A percentile compares a stretch with the other conserved stretches of the same genome.
phyloP scores from a whole-genome alignment of 2,329 filamentous ascomycete genomes.

The Trichoderma aggressivum region DNA sequence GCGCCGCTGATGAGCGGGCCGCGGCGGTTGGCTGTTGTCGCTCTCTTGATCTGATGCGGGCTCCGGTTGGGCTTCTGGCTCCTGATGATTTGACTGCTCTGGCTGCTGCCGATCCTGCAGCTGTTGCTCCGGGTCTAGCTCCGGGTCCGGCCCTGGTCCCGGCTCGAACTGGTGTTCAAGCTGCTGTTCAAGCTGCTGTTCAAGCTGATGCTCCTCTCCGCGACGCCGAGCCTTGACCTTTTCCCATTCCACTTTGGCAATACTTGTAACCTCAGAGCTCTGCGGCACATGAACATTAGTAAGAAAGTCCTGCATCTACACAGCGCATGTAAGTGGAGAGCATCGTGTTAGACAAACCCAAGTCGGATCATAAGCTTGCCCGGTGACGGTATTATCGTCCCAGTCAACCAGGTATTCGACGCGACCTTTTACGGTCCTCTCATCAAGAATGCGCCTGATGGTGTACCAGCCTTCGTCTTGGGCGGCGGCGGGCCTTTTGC shows the following conservation, averaged over 20 bases:
- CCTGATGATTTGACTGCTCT: background rate
- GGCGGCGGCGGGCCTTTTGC: conserved; percentile 20
- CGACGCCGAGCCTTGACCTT: conserved; percentile 22
- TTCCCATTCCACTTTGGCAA: conserved; percentile 35
- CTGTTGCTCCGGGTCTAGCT: background rate
- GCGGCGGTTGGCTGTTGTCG: conserved; percentile 28
- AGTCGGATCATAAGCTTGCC: conserved; percentile 32
- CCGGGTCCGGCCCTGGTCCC: background rate
- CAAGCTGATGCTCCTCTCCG: background rate
- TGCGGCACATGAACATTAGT: conserved; percentile 24
- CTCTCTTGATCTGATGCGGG: conserved; percentile 16
- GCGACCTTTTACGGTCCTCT: conserved; percentile 28
- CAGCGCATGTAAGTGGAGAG: conserved; percentile 2
- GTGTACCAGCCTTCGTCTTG: conserved; percentile 32
- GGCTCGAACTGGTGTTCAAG: background rate
- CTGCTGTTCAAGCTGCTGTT: background rate
- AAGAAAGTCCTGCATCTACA: background rate
- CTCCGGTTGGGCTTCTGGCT: conserved; percentile 1
- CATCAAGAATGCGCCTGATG: conserved; percentile 36
- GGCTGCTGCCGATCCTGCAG: background rate
- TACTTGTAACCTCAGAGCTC: conserved; percentile 32
- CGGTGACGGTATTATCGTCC: conserved; percentile 33
- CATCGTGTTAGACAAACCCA: conserved; percentile 31
- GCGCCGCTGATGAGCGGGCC: conserved; percentile 29
- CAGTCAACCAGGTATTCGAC: conserved; percentile 40